Evolutionary conservation across 176 grass and related monocot genomes (phyloP).

Genomic region (Hordeum marinum): DNA sequence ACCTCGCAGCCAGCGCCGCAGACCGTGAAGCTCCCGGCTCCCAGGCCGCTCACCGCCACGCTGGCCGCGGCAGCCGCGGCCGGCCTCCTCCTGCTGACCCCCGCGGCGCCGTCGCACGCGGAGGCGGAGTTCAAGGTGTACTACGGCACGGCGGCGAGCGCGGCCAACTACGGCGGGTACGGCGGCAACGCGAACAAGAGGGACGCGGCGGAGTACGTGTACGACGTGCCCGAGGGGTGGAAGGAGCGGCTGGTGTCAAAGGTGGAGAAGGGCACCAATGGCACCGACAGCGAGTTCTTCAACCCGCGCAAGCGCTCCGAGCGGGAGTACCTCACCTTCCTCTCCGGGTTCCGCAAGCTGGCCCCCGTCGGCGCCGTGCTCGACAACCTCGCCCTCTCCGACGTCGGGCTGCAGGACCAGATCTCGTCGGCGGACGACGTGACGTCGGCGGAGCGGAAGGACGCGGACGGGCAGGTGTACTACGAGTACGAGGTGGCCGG

Average conservation of each 20-base stretch:
- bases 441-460: slow-evolving; percentile 35
- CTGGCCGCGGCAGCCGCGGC: slow-evolving; percentile 45
- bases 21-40: neutral
- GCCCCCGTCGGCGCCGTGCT: slow-evolving; percentile 81
- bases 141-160: slow-evolving; percentile 80
- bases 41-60: slow-evolving; percentile 31
- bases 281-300: slow-evolving; percentile 97
- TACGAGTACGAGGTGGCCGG: slow-evolving; percentile 91
- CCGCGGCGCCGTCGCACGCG: slow-evolving; percentile 4
- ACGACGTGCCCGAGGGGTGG: slow-evolving; percentile 79
- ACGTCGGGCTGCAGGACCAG: slow-evolving; percentile 86
- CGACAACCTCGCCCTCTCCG: slow-evolving; percentile 85
- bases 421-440: slow-evolving; percentile 72
- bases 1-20: neutral
- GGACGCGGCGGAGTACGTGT: slow-evolving; percentile 83
- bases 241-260: slow-evolving; percentile 94
- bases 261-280: slow-evolving; percentile 99
- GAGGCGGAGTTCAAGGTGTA: slow-evolving; percentile 44
- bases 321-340: slow-evolving; percentile 88
- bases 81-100: slow-evolving; percentile 27
- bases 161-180: slow-evolving; percentile 94
- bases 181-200: slow-evolving; percentile 95
- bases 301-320: slow-evolving; percentile 84
- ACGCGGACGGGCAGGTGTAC: slow-evolving; percentile 68
- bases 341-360: slow-evolving; percentile 60